These are phyloP conservation scores for Pedinophyceae sp. DNA, from an alignment of 139 green algal species.

Conservation along the genomic window DNA sequence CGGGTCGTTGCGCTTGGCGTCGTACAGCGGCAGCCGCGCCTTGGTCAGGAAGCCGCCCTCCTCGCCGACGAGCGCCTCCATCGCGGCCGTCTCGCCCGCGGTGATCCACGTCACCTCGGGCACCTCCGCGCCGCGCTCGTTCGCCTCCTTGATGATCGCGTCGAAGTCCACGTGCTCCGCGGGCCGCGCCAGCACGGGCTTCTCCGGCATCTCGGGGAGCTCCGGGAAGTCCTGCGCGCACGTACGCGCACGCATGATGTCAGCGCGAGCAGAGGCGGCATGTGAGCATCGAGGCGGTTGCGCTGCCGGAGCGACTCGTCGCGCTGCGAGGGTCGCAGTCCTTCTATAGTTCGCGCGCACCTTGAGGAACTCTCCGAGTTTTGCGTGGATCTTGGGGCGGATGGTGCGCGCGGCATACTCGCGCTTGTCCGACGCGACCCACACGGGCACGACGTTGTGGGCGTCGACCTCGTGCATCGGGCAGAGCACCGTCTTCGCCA, in stretches of 20 bases:
- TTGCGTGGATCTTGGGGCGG: constrained; percentile 68
- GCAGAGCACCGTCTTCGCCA: neutral
- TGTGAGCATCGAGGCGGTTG: neutral
- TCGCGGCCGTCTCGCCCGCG: constrained; percentile 42
- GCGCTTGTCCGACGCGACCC: constrained; percentile 72
- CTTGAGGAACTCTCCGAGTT: constrained; percentile 79
- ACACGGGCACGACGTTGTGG: constrained; percentile 91
- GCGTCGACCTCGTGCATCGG: constrained; percentile 79
- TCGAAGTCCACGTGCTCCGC: constrained; percentile 83
- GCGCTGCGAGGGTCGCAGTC: too few species aligned
- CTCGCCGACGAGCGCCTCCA: constrained; percentile 6
- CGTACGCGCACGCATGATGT: too few species aligned
- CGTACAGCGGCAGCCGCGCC: constrained; percentile 49
- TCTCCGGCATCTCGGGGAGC: too few species aligned
- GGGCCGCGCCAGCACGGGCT: too few species aligned
- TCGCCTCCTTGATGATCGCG: constrained; percentile 46
- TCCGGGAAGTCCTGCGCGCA: too few species aligned
- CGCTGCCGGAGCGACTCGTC: neutral
- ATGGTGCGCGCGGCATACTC: constrained; percentile 81
- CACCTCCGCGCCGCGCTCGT: constrained; percentile 26
- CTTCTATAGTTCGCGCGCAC: too few species aligned
- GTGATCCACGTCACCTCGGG: constrained; percentile 73
- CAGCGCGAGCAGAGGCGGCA: too few species aligned
- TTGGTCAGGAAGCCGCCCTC: constrained; percentile 50
- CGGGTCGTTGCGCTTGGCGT: constrained; percentile 74